Evolutionary conservation across 768 basidiomycete genomes (phyloP), one percentile per base, ranked within the genome.

Genomic region (Boletus tylopilopsis): DNA sequence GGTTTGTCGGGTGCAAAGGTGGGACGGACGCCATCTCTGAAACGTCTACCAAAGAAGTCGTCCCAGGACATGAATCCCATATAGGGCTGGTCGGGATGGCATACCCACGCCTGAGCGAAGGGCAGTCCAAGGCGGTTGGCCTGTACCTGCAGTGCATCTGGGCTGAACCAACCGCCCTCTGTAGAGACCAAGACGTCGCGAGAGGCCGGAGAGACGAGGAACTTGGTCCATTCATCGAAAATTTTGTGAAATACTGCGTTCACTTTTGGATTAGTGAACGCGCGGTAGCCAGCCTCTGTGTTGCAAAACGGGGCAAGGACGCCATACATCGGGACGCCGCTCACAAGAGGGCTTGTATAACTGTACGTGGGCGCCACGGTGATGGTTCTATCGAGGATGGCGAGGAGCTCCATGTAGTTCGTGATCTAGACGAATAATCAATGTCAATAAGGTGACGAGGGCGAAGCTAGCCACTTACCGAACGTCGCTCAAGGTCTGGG

Each of bases 31-130:
- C 59, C 67, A 0, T 62, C 59, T n/a, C 67, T 63, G 60, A 79
- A 72, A 5, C 54, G 49, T 1, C 81, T 61, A 19, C 67, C 74
- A 61, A 85, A 85, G 69, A 81, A 82, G 54, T 77, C 70, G 47
- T 82, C 81, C 79, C 67, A 79, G 42, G 73, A 74, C 0, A 7
- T 63, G 61, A 65, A 80, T 0, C 83, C 82, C 51, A 73, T 64
- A 50, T 78, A 55, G n/a, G 64, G 54, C 0, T 62, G 62, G 1
- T 57, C 50, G 0, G 76, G 73, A 45, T 79, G 64, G 49, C 74
- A 76, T 10, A 69, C 59, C 61, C 70, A 79, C 18, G 71, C 69
- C 19, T 71, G 55, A 4, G 60, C 56, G 48, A 80, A 80, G 33
- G 57, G 53, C 42, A 50, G 56, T 41, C 52, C 52, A 9, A 57